Evolutionary conservation across 108 stramenopile species (phyloP).

Genomic region (Fragilariopsis cylindrus): DNA sequence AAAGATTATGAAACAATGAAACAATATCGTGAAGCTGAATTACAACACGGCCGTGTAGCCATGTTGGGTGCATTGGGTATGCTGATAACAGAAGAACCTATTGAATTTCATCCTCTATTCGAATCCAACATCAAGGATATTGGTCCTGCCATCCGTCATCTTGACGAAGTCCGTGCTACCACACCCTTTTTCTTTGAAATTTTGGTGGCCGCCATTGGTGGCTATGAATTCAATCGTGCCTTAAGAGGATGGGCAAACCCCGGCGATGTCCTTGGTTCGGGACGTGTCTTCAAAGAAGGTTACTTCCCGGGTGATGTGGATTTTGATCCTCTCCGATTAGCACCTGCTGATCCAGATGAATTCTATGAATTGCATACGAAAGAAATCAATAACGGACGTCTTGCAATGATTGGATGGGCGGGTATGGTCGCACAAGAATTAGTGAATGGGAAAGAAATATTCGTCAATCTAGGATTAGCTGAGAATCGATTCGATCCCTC

Average conservation of each 20-base stretch:
- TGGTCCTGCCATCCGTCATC: slow-evolving; percentile 54
- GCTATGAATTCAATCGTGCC: slow-evolving; percentile 55
- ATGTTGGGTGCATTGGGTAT: slow-evolving; percentile 73
- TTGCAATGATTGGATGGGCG: slow-evolving; percentile 78
- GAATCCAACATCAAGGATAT: slow-evolving; percentile 45
- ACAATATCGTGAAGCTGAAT: slow-evolving; percentile 85
- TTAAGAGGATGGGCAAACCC: slow-evolving; percentile 70
- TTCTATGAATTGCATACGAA: slow-evolving; percentile 69
- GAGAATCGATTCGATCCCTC: slow-evolving; percentile 42
- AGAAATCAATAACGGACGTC: slow-evolving; percentile 88
- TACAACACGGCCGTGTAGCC: slow-evolving; percentile 76
- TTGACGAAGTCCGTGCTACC: slow-evolving; percentile 48
- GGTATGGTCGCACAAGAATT: slow-evolving; percentile 79
- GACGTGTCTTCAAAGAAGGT: slow-evolving; percentile 55
- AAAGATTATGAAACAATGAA: slow-evolving; percentile 58
- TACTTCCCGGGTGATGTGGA: slow-evolving; percentile 83
- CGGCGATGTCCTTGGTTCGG: slow-evolving; percentile 33
- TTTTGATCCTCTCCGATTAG: slow-evolving; percentile 82
- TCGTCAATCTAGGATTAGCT: slow-evolving; percentile 44
- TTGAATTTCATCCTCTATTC: slow-evolving; percentile 70
- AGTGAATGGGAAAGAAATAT: slow-evolving; percentile 63
- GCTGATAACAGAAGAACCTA: slow-evolving; percentile 64
- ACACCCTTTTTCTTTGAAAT: slow-evolving; percentile 55
- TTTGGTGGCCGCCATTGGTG: slow-evolving; percentile 59
- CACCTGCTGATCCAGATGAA: slow-evolving; percentile 61